Base-by-base conservation (phyloP, 495 filamentous ascomycete genomes). In the Xylaria acuta region DNA sequence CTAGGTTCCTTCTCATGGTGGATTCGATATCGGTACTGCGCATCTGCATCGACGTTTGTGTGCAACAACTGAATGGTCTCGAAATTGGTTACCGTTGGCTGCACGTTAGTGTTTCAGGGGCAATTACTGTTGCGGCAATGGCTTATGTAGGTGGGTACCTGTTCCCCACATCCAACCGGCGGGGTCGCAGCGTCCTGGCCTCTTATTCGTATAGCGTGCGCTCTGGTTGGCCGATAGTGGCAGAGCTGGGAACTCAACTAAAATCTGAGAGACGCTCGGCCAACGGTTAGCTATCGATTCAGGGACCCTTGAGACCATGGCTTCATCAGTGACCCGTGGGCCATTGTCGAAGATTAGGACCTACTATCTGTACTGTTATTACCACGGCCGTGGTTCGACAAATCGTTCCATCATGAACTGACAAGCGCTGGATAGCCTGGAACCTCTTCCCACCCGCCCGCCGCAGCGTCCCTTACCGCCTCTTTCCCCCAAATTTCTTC, bases 361-460 rank as follows among this genome's bases (percentile, higher is more conserved):
- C 12, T n/a, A n/a, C n/a, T n/a, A n/a, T n/a, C n/a, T n/a, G n/a
- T n/a, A n/a, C n/a, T n/a, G n/a, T 7, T 43, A 64, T 47, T 62
- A 25, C 45, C 36, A 41, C 40, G 20, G 45, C 22, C 25, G 30
- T 71, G 32, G 69, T 71, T 64, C 69, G 69, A 71, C 69, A 64
- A 56, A 73, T 73, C 72, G 59, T 73, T 40, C 72, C 59, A 73
- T 73, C 59, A 73, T 73, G 71, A 73, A 45, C 71, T 73, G 71
- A 73, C 68, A 36, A 36, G 27, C 25, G 34, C 68, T 69, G 25
- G 64, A 43, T 34, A 43, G 20, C 36, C 34, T 56, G 63, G 12
- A 14, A 38, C 18, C 47, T 34, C 34, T 32, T 64, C n/a, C 40
- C 22, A 2, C 30, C 45, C 22, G 1, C 30, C 45, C 18, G 34